Evolutionary conservation across 345 rosid species (phyloP), one percentile per base, ranked within the genome.

Genomic region (Camelina neglecta): DNA sequence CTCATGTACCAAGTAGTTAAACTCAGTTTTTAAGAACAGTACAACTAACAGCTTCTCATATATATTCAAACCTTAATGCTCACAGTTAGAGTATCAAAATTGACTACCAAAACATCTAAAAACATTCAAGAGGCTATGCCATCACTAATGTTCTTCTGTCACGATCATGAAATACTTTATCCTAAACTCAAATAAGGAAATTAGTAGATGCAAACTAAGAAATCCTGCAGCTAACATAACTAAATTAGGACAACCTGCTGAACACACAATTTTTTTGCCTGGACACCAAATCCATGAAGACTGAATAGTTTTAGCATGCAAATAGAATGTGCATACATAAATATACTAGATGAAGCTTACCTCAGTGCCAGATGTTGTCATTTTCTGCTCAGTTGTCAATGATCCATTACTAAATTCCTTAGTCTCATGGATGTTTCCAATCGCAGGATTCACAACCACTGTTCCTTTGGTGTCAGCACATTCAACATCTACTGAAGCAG

Each of bases 321-420:
- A 26, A 77, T 3, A 18, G 7, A 18, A 45, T 18, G 45, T 56
- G 26, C 12, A 48, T 39, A 5, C 7, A 50, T 4, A 72, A 33
- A 38, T 16, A 57, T 15, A 59, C 13, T 49, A 8, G 21, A 7
- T 4, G 11, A 71, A 31, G 61, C 68, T 55, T 65, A 77, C 81
- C 77, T 77, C 69, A 59, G 61, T 39, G 67, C 35, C 48, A 39
- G 72, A 71, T 48, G 49, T 59, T 41, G 67, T 36, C 42, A 57
- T 47, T 62, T 49, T 56, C 36, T 15, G 66, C 12, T 63, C 66
- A 5, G 60, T 56, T 41, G 60, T 69, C 65, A 71, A 59, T 31
- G 67, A 11, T 31, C 76, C 81, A 50, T 77, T 77, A 36, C 68
- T 65, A 39, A 31, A 77, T 50, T n/a, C 68, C 62, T 72, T 58